Base-by-base conservation (phyloP, 495 filamentous ascomycete genomes). In the Penicillium antarcticum region DNA sequence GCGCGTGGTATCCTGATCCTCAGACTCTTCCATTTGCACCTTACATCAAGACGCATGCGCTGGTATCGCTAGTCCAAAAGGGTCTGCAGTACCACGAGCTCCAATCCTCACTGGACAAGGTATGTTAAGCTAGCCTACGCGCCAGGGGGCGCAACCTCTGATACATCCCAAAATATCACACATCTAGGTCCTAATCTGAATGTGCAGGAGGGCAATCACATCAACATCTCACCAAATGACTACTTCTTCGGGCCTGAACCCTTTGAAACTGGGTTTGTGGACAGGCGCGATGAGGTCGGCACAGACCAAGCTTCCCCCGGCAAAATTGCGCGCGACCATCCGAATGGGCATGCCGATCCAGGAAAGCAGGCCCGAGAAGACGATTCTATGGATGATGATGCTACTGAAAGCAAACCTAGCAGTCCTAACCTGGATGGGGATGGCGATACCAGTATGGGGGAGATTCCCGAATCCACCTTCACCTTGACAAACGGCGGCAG, bases 1-100 rank as follows among this genome's bases (percentile, higher is more conserved):
- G 88, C 69, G 86, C 88, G 70, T 92, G 88, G 88, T 75, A 86
- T 64, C 72, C 74, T 57, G 79, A 87, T 63, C 88, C 88, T 47
- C 83, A 91, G 63, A 79, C 72, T 68, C 80, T 92, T 52, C 81
- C 85, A 36, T 91, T 89, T 70, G 87, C 88, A 69, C 81, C 77
- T 45, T 81, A 87, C 70, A 87, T 91, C 66, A 82, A 83, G 65
- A 81, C 77, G 42, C 86, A 89, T 75, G 85, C 88, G 45, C 73
- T 92, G 62, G 85, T 91, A 23, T 77, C 80, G 49, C 71, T 91
- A 48, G 73, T 92, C 52, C 87, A 91, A 65, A 88, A 87, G 72
- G 88, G 88, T 52, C 74, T 92, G 32, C 75, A 87, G 60, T 90
- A 86, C 68, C 76, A 88, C 66, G 82, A 89, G 52, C 71, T 86